Conservation (phyloP, 331 rosid genomes). For the Cucumis variabilis region DNA sequence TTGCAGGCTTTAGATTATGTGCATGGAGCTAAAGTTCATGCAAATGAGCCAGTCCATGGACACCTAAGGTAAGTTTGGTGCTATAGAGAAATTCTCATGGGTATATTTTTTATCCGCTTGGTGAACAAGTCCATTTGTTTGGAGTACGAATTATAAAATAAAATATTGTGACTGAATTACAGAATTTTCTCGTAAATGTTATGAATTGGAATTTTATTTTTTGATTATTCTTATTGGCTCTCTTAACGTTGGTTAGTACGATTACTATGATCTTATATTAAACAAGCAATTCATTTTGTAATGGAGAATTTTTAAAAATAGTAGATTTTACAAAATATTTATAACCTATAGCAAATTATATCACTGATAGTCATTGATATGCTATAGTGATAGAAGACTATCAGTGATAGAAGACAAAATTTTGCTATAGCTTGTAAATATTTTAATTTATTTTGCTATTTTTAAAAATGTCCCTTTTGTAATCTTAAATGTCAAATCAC, state of each 20-base stretch:
- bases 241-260: background rate
- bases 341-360: too few relatives aligned
- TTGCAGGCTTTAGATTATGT: conserved; percentile 89
- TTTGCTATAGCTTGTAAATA: too few relatives aligned
- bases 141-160: conserved; percentile 1
- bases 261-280: too few relatives aligned
- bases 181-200: background rate
- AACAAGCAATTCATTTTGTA: too few relatives aligned
- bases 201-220: background rate
- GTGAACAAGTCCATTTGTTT: background rate
- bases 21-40: conserved; percentile 92
- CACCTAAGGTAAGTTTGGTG: conserved; percentile 72
- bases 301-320: too few relatives aligned
- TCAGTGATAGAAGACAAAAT: too few relatives aligned
- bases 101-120: conserved; percentile 4
- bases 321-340: too few relatives aligned
- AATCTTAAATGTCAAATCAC: too few relatives aligned
- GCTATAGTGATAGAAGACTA: too few relatives aligned
- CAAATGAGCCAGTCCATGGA: conserved; percentile 94
- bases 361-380: too few relatives aligned
- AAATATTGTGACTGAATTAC: background rate
- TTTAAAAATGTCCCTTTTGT: too few relatives aligned
- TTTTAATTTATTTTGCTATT: too few relatives aligned
- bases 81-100: conserved; percentile 30
- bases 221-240: background rate